A percentile compares a stretch with the other conserved stretches of the same genome.
Evolutionary conservation across 2,329 filamentous ascomycete species (phyloP).

Genomic region (Neofusicoccum kwambonambiense): DNA sequence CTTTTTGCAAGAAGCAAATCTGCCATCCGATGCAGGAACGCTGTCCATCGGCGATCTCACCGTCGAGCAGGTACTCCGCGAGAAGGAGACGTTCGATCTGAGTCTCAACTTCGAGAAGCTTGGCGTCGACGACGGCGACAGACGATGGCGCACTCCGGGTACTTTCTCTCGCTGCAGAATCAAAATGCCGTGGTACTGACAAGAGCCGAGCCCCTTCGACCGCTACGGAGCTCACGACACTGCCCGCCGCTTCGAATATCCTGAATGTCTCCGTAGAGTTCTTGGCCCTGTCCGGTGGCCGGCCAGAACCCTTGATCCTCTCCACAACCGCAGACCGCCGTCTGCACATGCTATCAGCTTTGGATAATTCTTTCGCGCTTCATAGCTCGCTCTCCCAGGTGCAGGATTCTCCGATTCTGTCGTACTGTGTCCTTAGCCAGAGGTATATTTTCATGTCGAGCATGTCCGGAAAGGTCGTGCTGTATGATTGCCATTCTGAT

Average conservation of each 20-base stretch:
- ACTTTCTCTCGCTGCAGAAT: slow-evolving; percentile 20
- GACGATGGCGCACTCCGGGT: slow-evolving; percentile 50
- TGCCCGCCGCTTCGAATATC: slow-evolving; percentile 54
- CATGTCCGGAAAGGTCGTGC: slow-evolving; percentile 58
- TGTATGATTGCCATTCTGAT: slow-evolving; percentile 44
- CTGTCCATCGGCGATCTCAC: slow-evolving; percentile 49
- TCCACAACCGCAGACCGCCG: slow-evolving; percentile 41
- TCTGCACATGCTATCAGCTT: slow-evolving; percentile 45
- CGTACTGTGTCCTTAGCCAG: slow-evolving; percentile 44
- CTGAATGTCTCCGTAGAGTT: slow-evolving; percentile 48
- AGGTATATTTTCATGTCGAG: slow-evolving; percentile 52
- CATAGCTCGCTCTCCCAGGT: slow-evolving; percentile 39
- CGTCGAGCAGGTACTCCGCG: slow-evolving; percentile 59
- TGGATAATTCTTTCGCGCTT: slow-evolving; percentile 32
- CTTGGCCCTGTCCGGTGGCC: slow-evolving; percentile 27
- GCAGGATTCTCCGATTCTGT: slow-evolving; percentile 56
- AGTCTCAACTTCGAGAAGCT: slow-evolving; percentile 57
- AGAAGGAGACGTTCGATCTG: slow-evolving; percentile 59
- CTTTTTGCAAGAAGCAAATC: slow-evolving; percentile 58
- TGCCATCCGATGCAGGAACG: slow-evolving; percentile 51
- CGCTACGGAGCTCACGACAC: slow-evolving; percentile 41
- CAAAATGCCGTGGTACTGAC: slow-evolving; percentile 1
- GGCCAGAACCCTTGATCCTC: slow-evolving; percentile 28
- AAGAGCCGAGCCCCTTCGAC: slow-evolving; percentile 44
- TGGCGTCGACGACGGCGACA: slow-evolving; percentile 43